Evolutionary conservation across 2,329 filamentous ascomycete species (phyloP), one percentile per base, ranked within the genome.

Genomic region (Botrytis aclada): DNA sequence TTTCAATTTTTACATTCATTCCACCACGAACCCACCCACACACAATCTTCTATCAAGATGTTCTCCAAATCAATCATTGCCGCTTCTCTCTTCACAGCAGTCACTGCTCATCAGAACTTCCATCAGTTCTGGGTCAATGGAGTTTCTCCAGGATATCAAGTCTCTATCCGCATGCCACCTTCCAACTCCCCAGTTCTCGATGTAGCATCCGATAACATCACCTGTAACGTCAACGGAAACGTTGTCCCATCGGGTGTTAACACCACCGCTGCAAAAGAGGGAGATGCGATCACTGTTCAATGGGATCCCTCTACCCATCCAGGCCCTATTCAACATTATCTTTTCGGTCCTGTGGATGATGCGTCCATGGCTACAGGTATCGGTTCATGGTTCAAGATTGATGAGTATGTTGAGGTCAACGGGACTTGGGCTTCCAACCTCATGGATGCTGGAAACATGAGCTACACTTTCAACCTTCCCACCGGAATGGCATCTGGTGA

Each of bases 131-230:
- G 81, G 82, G 81, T 83, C 39, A 83, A 83, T 72, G 81, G 78
- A 71, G 80, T 80, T 43, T 77, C 79, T 58, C 81, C 81, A 9
- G 81, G 81, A 22, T 80, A 81, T 64, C 73, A 82, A 70, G 77
- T 79, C 54, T 81, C 78, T 25, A 80, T 84, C 62, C 84, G 87
- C 69, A 76, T 86, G 12, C 86, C 86, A 1, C 69, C 79, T 1
- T 84, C 82, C 77, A 90, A 89, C 82, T 84, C 80, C 25, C 86
- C 87, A 10, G 82, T 88, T 18, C 64, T 70, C 69, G 82, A 85
- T 73, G 84, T 87, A 56, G 83, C 76, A 65, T 85, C 84, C 66
- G 79, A 83, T 72, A 83, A 84, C 76, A 84, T 88, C 74, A 82
- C 84, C 74, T 88, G 86, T 80, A 86, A 86, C 73, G 81, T 81